Evolutionary conservation across 1,284 basidiomycete species (phyloP), one percentile per base, ranked within the genome.

Genomic region (Mycosarcoma mackinlayi): DNA sequence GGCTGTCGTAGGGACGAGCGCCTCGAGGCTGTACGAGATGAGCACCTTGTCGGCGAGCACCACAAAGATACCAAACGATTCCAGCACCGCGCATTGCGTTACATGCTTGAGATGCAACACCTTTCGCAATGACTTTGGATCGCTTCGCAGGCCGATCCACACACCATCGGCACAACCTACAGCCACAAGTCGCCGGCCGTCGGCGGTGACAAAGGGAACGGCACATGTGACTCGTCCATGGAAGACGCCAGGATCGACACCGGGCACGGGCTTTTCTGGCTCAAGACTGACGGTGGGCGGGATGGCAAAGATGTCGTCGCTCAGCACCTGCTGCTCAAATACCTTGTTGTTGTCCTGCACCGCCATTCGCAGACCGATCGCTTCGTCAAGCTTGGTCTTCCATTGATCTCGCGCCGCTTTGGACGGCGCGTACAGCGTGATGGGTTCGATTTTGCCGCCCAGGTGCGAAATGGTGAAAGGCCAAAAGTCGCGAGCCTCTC

Each of bases 81-180:
- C 92, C 3, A 98, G 85, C 85, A 98, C 94, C 1, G 94, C 93
- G 81, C 92, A 92, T 78, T 96, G 93, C 6, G 92, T 93, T 27
- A 98, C 94, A 83, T 89, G 88, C 83, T 92, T 92, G 37, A 96
- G 86, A 79, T 94, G 92, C 13, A 97, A 84, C 19, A 97, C 93
- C 57, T 93, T 91, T 30, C 92, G 88, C 84, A 96, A 87, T 6
- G 93, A 94, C 80, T 86, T 85, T 0, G 93, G 89, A 80, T 95
- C 91, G 75, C 92, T 90, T 28, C 92, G 88, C 83, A 96, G 90
- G 0, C 94, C 95, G 69, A 98, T 95, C 92, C 93, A 98, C 2
- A 98, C 92, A 33, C 95, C 95, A 78, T 97, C 93, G 0, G 92
- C 90, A 83, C 94, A 96, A 19, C 94, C 94, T 71, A 97, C 90